Evolutionary conservation across 2,329 filamentous ascomycete species (phyloP), one percentile per base, ranked within the genome.

Genomic region (Diaporthe aspalathi): DNA sequence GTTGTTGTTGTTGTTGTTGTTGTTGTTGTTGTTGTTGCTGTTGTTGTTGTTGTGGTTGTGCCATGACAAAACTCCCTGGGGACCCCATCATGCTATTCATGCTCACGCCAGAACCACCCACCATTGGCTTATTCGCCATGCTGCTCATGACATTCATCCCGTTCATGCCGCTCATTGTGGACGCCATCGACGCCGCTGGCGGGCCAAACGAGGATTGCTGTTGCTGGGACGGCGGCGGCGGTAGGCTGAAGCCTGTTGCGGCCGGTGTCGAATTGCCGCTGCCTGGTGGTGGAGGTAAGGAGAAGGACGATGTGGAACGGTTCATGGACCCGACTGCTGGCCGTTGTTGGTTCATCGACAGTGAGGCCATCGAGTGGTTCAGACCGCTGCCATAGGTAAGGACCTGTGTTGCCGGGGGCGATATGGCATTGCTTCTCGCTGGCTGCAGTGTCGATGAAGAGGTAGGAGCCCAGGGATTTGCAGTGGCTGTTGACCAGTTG

Each of bases 241-340:
- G 67, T 20, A 89, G 79, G 70, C 85, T 83, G 75, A 89, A 89
- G 1, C 82, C 78, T 0, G 84, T 81, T 2, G 43, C 32, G 32
- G 81, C 69, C 0, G 79, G 73, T 17, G 76, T 74, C 12, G 74
- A 70, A 14, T 74, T 76, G 40, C 74, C 76, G 40, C 76, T 76
- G 17, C 81, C 76, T 14, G 89, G 85, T 1, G 89, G 88, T 5
- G 89, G 88, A 8, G 89, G 84, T 20, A 91, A 80, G 1, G 89
- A 90, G 77, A 91, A 91, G 0, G 88, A 86, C 3, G 86, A 84
- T 5, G 78, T 72, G 54, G 77, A 69, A 40, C 72, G 65, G 12
- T 73, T 77, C 62, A 77, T 79, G 14, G 81, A 79, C 45, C 73
- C 78, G 69, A 84, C 74, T 16, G 78, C 71, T 1, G 81, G 83